Evolutionary conservation across 164 flowering plant genomes (phyloP).

Genomic region (Sextonia rubra): DNA sequence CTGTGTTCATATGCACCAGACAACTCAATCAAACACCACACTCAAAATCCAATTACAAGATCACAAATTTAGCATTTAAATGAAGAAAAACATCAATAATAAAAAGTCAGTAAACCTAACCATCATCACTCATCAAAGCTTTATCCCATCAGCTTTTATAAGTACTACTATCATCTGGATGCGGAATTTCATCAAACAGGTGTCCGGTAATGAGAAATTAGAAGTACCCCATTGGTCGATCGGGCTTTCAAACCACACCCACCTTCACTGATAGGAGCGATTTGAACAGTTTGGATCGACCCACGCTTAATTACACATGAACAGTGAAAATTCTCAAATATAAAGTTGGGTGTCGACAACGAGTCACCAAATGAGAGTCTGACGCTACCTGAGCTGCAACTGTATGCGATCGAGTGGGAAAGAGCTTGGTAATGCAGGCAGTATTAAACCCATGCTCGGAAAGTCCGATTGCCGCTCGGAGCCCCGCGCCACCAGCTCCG

Average conservation of each 20-base stretch:
- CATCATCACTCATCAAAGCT: neutral
- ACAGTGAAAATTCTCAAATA: too few species aligned
- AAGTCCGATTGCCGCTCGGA: conserved; percentile 88
- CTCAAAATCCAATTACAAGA: neutral
- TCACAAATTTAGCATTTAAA: neutral
- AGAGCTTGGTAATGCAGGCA: conserved; percentile 91
- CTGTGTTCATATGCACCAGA: neutral
- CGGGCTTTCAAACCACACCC: too few species aligned
- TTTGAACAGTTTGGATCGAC: too few species aligned
- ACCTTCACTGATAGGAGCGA: too few species aligned
- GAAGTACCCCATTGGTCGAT: too few species aligned
- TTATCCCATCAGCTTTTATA: neutral
- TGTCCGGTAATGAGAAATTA: too few species aligned
- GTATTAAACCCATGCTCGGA: conserved; percentile 96
- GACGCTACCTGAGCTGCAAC: conserved; percentile 83
- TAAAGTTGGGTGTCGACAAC: neutral
- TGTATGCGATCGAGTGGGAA: conserved; percentile 90
- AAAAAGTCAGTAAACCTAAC: neutral
- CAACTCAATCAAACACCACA: neutral
- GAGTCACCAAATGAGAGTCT: neutral
- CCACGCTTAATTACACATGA: too few species aligned
- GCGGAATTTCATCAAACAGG: too few species aligned
- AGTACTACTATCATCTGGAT: too few species aligned
- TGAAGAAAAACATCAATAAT: neutral
- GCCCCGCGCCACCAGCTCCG: conserved; percentile 96